phyloP scores from a whole-genome alignment of 1,284 basidiomycete species.

The Stereum hirsutum region DNA sequence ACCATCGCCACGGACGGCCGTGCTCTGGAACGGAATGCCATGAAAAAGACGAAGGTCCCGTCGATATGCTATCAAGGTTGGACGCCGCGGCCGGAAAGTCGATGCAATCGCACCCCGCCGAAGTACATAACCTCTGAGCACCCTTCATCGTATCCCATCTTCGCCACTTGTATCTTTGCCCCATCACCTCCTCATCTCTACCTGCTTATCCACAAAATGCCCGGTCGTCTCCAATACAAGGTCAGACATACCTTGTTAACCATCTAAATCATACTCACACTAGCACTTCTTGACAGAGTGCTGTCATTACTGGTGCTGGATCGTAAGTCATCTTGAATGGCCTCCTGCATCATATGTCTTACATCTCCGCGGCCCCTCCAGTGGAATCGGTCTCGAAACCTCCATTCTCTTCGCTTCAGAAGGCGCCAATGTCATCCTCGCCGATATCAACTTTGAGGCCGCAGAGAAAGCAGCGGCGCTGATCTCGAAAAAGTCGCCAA shows the following conservation, averaged over 20 bases:
- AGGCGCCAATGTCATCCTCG: slow-evolving; percentile 81
- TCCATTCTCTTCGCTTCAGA: slow-evolving; percentile 89
- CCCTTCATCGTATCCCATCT: background rate
- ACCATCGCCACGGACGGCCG: background rate
- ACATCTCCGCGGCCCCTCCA: slow-evolving; percentile 20
- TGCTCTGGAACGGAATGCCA: background rate
- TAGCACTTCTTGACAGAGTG: slow-evolving; percentile 36
- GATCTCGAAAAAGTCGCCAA: slow-evolving; percentile 60
- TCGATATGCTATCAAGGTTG: background rate
- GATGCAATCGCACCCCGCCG: background rate
- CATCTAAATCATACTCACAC: too few species aligned
- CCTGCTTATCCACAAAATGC: slow-evolving; percentile 1
- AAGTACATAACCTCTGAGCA: background rate
- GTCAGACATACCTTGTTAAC: too few species aligned
- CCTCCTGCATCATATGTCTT: too few species aligned
- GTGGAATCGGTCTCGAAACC: slow-evolving; percentile 92
- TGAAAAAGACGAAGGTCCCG: background rate
- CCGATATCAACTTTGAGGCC: slow-evolving; percentile 77
- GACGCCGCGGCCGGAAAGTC: background rate
- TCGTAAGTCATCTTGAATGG: slow-evolving; percentile 73
- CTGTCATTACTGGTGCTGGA: slow-evolving; percentile 78
- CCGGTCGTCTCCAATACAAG: slow-evolving; percentile 65
- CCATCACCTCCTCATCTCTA: background rate
- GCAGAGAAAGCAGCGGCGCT: slow-evolving; percentile 64
- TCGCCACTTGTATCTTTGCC: background rate